Evolutionary conservation across 208 protist species (phyloP).

Genomic region (Acanthamoeba lugdunensis): DNA sequence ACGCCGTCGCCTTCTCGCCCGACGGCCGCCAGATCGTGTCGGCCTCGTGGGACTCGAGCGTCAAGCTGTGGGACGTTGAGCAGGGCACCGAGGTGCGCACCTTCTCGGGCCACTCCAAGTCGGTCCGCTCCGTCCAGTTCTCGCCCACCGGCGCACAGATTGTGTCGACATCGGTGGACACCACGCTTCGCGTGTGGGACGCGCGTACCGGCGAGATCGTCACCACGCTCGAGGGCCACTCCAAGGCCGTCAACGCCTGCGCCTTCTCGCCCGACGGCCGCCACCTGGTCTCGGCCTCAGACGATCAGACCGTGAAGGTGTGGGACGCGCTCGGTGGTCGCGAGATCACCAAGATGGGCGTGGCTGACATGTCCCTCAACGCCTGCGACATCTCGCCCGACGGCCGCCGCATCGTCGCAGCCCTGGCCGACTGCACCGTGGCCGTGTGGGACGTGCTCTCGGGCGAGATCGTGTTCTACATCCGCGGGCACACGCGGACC

Average conservation of each 20-base stretch:
- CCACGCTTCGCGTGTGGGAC: constrained; percentile 80
- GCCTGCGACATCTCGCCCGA: constrained; percentile 75
- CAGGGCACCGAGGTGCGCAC: constrained; percentile 58
- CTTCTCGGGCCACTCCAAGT: constrained; percentile 64
- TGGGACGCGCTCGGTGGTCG: constrained; percentile 78
- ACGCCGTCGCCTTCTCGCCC: constrained; percentile 76
- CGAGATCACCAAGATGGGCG: constrained; percentile 43
- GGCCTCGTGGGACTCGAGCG: constrained; percentile 72
- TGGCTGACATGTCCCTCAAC: constrained; percentile 50
- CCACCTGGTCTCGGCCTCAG: constrained; percentile 73
- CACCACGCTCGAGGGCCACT: constrained; percentile 71
- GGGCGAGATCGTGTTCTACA: constrained; percentile 19
- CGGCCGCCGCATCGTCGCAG: constrained; percentile 77
- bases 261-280: constrained; percentile 80
- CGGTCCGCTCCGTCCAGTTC: not conserved
- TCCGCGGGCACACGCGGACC: not conserved
- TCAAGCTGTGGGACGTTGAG: constrained; percentile 70
- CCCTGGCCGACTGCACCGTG: constrained; percentile 64
- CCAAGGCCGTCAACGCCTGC: constrained; percentile 72
- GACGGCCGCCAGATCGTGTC: constrained; percentile 79
- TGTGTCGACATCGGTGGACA: constrained; percentile 75
- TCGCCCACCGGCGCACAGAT: constrained; percentile 56
- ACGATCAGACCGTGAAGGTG: constrained; percentile 77
- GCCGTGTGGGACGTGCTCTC: constrained; percentile 80
- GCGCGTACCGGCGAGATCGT: constrained; percentile 13